Conservation (phyloP, 495 filamentous ascomycete species). For the Penicillium steckii region DNA sequence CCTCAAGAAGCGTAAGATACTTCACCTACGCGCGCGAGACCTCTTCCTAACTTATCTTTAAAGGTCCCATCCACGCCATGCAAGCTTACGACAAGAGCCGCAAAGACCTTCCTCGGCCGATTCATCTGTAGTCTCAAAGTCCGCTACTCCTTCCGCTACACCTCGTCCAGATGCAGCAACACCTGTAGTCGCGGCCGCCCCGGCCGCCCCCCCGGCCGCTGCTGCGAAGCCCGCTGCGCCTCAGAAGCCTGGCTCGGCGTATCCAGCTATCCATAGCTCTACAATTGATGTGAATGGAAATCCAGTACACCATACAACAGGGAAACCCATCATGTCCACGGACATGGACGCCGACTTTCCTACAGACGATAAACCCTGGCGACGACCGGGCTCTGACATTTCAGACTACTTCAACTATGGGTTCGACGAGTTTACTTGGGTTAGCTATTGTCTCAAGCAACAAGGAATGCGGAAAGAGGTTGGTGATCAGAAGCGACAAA, state of each 20-base stretch:
- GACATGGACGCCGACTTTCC: constrained; percentile 80
- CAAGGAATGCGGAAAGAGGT: constrained; percentile 71
- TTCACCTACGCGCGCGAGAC: background rate
- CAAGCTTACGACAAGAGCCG: constrained; percentile 60
- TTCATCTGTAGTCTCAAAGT: constrained; percentile 28
- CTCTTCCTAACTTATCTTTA: constrained; percentile 10
- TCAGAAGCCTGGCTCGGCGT: constrained; percentile 54
- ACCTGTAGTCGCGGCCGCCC: constrained; percentile 36
- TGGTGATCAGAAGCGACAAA: constrained; percentile 75
- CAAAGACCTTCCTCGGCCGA: constrained; percentile 59
- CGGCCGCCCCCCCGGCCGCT: constrained; percentile 40
- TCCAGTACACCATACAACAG: constrained; percentile 68
- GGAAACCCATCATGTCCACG: constrained; percentile 70
- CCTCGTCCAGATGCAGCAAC: constrained; percentile 42
- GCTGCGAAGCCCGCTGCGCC: constrained; percentile 42
- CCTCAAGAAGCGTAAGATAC: constrained; percentile 56
- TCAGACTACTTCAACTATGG: constrained; percentile 99
- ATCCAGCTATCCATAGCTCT: constrained; percentile 68
- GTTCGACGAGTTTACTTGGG: constrained; percentile 99
- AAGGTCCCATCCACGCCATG: constrained; percentile 42
- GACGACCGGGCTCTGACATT: constrained; percentile 90
- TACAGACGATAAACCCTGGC: constrained; percentile 86
- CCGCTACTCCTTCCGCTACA: constrained; percentile 36
- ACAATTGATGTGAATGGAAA: constrained; percentile 83
- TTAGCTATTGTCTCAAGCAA: constrained; percentile 89